phyloP scores from a whole-genome alignment of 2,329 filamentous ascomycete genomes.

The Fusarium aywerte region DNA sequence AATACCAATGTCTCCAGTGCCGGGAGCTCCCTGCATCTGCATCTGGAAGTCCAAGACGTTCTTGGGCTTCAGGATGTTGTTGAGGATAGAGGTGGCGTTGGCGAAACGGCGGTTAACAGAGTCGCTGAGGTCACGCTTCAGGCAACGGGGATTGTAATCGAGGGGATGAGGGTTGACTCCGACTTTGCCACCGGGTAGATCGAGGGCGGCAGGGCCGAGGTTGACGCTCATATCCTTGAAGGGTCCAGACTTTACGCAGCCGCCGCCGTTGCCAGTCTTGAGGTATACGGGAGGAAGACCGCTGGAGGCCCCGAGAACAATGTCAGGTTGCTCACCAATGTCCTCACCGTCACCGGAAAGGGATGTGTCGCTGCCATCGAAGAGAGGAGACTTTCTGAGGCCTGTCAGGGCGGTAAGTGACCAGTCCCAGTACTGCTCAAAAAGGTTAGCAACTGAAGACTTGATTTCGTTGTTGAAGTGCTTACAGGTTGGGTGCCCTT shows the following conservation, averaged over 20 bases:
- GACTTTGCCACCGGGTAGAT: constrained; percentile 43
- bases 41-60: constrained; percentile 58
- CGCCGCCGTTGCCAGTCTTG: constrained; percentile 64
- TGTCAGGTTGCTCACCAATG: constrained; percentile 38
- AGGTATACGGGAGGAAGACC: constrained; percentile 46
- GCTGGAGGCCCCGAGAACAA: constrained; percentile 45
- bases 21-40: constrained; percentile 55
- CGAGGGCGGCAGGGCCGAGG: constrained; percentile 52
- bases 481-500: constrained; percentile 54
- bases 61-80: constrained; percentile 52
- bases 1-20: constrained; percentile 47
- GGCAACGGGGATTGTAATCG: constrained; percentile 57
- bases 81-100: constrained; percentile 47
- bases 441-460: constrained; percentile 3
- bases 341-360: constrained; percentile 58
- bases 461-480: too few species aligned
- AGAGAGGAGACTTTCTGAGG: constrained; percentile 57
- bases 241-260: constrained; percentile 64
- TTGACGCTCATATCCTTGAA: constrained; percentile 57
- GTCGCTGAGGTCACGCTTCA: constrained; percentile 53
- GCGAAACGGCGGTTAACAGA: constrained; percentile 41
- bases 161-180: constrained; percentile 43
- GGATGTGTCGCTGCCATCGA: constrained; percentile 60
- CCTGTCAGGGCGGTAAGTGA: constrained; percentile 50
- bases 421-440: constrained; percentile 59